Evolutionary conservation across 768 basidiomycete genomes (phyloP).

Genomic region (Termitomyces eurrhizus): DNA sequence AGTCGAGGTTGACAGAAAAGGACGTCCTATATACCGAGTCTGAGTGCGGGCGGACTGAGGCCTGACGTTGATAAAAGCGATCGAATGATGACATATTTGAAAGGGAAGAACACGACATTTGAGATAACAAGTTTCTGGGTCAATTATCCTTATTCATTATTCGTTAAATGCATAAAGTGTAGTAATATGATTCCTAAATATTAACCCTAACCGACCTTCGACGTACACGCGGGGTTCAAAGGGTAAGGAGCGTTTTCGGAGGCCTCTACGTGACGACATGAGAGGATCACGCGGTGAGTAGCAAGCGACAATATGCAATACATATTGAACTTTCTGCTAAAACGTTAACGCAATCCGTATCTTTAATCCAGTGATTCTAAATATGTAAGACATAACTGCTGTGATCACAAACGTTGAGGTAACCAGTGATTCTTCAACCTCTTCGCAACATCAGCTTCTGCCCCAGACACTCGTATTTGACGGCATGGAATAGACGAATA

Average conservation of each 20-base stretch:
- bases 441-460: slow-evolving; percentile 61
- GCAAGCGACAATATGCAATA: not conserved
- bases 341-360: not conserved
- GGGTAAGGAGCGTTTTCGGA: too few relatives aligned
- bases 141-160: too few relatives aligned
- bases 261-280: too few relatives aligned
- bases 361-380: not conserved
- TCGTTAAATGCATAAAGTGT: not conserved
- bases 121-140: not conserved
- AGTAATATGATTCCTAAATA: not conserved
- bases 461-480: slow-evolving; percentile 30
- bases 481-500: slow-evolving; percentile 1
- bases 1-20: slow-evolving; percentile 51
- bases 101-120: not conserved
- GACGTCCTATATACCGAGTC: slow-evolving; percentile 49
- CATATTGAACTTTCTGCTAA: too few relatives aligned
- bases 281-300: not conserved
- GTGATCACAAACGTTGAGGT: slow-evolving; percentile 46
- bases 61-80: not conserved
- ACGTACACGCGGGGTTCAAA: too few relatives aligned
- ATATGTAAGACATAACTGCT: not conserved
- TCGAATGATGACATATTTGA: too few relatives aligned
- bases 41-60: slow-evolving; percentile 17
- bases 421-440: slow-evolving; percentile 61
- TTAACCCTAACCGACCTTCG: not conserved